A percentile compares a stretch with the other conserved stretches of the same genome.
Conservation (phyloP, 1,139 yeast species). For the Nakaseomyces delphensis region DNA sequence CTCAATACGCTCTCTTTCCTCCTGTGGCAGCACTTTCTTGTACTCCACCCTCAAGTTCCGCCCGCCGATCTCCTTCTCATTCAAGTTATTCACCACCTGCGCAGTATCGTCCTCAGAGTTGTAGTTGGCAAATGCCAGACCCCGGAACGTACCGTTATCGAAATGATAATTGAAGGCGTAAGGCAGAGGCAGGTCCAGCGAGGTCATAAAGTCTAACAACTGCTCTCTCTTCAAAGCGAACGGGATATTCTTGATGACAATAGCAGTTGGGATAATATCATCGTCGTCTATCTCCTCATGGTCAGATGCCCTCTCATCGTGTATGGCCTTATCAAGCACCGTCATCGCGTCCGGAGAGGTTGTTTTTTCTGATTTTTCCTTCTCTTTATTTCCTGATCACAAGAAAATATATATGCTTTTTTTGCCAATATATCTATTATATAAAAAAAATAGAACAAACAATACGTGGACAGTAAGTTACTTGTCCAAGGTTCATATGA, state of each 20-base stretch:
- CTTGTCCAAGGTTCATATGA: too few relatives aligned
- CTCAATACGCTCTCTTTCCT: conserved; percentile 89
- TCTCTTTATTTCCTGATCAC: too few relatives aligned
- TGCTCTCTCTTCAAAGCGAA: conserved; percentile 97
- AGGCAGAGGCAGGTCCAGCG: conserved; percentile 79
- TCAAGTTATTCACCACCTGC: conserved; percentile 68
- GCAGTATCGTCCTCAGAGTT: conserved; percentile 92
- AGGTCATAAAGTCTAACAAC: conserved; percentile 85
- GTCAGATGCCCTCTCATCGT: too few relatives aligned
- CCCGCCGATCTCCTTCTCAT: conserved; percentile 94
- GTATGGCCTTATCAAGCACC: too few relatives aligned
- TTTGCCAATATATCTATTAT: too few relatives aligned
- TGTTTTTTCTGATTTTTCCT: too few relatives aligned
- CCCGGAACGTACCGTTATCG: conserved; percentile 95
- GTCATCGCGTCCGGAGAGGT: too few relatives aligned
- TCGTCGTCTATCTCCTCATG: conserved; percentile 11
- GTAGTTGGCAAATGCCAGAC: conserved; percentile 97
- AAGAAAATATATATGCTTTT: too few relatives aligned
- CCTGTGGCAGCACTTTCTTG: conserved; percentile 90
- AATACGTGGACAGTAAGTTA: background rate
- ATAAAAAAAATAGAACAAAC: too few relatives aligned
- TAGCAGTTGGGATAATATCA: conserved; percentile 75
- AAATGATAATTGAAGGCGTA: conserved; percentile 97
- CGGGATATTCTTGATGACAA: conserved; percentile 93
- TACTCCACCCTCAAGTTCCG: conserved; percentile 91